Base-by-base conservation (phyloP, 2,329 filamentous ascomycete genomes). In the Penicillium sp. region DNA sequence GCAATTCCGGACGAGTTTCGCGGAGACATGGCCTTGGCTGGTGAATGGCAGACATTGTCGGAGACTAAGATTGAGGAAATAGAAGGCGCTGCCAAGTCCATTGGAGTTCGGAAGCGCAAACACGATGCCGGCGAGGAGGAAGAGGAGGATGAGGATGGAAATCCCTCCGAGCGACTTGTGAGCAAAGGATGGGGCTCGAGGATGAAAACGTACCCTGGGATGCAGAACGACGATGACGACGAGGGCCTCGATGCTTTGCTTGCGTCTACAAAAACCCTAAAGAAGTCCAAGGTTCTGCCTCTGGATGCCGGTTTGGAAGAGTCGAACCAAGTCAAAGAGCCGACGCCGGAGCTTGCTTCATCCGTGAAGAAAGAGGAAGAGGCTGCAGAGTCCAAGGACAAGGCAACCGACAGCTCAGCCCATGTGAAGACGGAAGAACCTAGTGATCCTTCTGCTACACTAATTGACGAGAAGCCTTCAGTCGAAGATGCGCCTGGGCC, bases 1-100 rank as follows among this genome's bases (percentile, higher is more conserved):
- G 86, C 87, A 51, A 85, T 98, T 57, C 95, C 95, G 0, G 88
- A 91, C 48, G 88, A 90, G 66, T 87, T 92, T 59, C 83, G 92
- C 61, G 83, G 85, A 2, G 91, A 95, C 61, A 87, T 97, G 86
- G 93, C 93, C 5, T 87, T 97, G 81, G 88, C 89, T 4, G 92
- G 95, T 35, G 91, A 96, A 56, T 99, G 94, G 94, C 87, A 92
- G 60, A 87, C 85, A 6, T 85, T 91, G 43, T 83, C 86, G 48
- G 82, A 81, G 65, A 78, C 69, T 33, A 68, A 70, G 25, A 71
- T 79, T 28, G 69, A 73, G 5, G 74, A 68, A 35, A 66, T 69
- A 25, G 79, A 82, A 22, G 78, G 79, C 6, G 75, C 64, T 37
- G 62, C 61, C 25, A 66, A 76, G 37, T 80, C 77, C 52, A 67